Evolutionary conservation across 2,329 filamentous ascomycete species (phyloP), one percentile per base, ranked within the genome.

Genomic region (Fusarium odoratissimum): DNA sequence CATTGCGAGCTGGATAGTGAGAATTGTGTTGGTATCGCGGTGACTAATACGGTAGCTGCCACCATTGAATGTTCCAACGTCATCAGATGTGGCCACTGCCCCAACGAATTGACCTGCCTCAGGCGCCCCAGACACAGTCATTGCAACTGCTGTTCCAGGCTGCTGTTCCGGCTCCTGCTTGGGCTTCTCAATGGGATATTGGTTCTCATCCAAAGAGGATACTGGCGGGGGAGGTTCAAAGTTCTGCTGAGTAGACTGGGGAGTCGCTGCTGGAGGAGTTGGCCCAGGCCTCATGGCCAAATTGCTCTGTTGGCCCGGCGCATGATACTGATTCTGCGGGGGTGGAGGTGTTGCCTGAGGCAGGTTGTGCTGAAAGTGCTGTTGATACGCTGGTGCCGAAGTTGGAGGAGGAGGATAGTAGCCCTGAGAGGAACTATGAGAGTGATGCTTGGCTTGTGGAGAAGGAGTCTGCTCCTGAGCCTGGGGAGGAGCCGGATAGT

Each of bases 1-100:
- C 80, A 96, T 92, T 17, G 95, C 95, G 49, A 98, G 84, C 81
- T 98, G 95, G 28, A 98, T 83, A 1, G 95, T 98, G 69, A 98
- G 82, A 74, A 98, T 92, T 2, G 93, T 95, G 81, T 98, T 99
- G 65, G 90, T 92, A 81, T 98, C 95, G 28, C 96, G 89, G 79
- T 99, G 96, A 78, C 93, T 96, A 79, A 98, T 95, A 46, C 96
- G 89, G 80, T 95, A 99, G 79, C 93, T 95, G 17, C 96, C 96
- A 21, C 96, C 96, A 80, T 98, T 98, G 86, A 98, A 99, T 0
- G 93, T 96, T n/a, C 96, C 96, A 4, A 97, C 90, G 75, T 97
- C 95, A 81, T 98, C 96, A 35, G 90, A 86, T 2, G 88, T 87
- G 1, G 91, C 84, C 40, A 65, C 69, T 0, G 88, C 90, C 35